phyloP scores from a whole-genome alignment of 1,284 basidiomycete species.

The Anthracocystis walkeri region DNA sequence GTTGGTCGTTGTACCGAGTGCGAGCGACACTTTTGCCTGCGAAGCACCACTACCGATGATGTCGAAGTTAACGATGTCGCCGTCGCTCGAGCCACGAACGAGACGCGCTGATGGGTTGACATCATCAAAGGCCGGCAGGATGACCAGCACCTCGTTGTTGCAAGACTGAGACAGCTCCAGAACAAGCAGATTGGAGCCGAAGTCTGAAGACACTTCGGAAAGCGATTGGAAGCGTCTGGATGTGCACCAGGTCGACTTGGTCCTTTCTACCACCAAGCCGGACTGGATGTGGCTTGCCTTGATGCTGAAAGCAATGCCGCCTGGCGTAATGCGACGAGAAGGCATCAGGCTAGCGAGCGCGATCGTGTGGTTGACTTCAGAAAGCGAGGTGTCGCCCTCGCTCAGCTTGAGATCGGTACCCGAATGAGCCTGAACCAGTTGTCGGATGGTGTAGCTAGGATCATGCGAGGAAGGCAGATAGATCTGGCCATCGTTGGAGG shows the following conservation, averaged over 20 bases:
- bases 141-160: slow-evolving; percentile 20
- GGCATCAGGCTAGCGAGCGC: slow-evolving; percentile 7
- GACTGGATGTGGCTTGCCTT: slow-evolving; percentile 20
- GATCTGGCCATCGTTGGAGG: slow-evolving; percentile 40
- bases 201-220: slow-evolving; percentile 29
- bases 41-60: slow-evolving; percentile 2
- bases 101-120: slow-evolving; percentile 6
- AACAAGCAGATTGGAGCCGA: slow-evolving; percentile 23
- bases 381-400: not conserved
- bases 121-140: slow-evolving; percentile 32
- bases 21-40: slow-evolving; percentile 21
- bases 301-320: slow-evolving; percentile 23
- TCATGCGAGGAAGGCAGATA: slow-evolving; percentile 6
- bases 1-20: slow-evolving; percentile 16
- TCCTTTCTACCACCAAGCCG: slow-evolving; percentile 43
- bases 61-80: slow-evolving; percentile 10
- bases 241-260: slow-evolving; percentile 51
- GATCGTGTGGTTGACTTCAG: not conserved
- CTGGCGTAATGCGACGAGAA: not conserved
- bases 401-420: slow-evolving; percentile 11
- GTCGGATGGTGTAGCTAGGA: slow-evolving; percentile 9
- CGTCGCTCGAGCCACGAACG: slow-evolving; percentile 14
- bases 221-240: slow-evolving; percentile 34
- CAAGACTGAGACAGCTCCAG: slow-evolving; percentile 24
- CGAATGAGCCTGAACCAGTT: slow-evolving; percentile 15